Percentiles rank a stretch among this genome's conserved stretches.
Conservation (phyloP, 805 yeast genomes). For the Jamesozyma piceae region DNA sequence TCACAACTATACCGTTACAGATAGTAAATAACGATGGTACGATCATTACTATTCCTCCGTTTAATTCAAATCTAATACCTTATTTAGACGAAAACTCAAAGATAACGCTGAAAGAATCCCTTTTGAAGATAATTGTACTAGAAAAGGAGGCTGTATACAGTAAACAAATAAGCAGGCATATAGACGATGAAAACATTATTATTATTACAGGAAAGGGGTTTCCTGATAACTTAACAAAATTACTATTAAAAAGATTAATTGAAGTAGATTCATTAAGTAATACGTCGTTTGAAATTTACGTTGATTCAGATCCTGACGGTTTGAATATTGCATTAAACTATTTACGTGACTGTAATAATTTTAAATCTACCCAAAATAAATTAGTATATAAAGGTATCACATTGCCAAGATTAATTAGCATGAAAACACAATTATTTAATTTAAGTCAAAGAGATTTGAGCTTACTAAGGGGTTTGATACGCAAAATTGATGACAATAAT, state of each 20-base stretch:
- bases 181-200: constrained; percentile 12
- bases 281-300: constrained; percentile 30
- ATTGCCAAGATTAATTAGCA: constrained; percentile 11
- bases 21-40: not conserved
- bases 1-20: constrained; percentile 7
- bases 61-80: constrained; percentile 31
- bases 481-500: not conserved
- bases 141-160: constrained; percentile 49
- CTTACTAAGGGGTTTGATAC: constrained; percentile 5
- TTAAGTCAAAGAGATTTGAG: constrained; percentile 24
- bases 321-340: constrained; percentile 46
- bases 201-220: constrained; percentile 61
- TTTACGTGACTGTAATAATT: constrained; percentile 7
- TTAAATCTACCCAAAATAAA: not conserved
- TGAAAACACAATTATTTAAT: constrained; percentile 13
- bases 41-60: not conserved
- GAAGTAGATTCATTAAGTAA: not conserved
- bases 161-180: constrained; percentile 18
- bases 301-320: constrained; percentile 65
- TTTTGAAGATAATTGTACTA: constrained; percentile 30
- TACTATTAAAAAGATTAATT: constrained; percentile 31
- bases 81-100: constrained; percentile 22
- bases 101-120: not conserved
- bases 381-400: constrained; percentile 18
- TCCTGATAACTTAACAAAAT: constrained; percentile 50